Percentiles rank a stretch among this genome's conserved stretches.
Conservation (phyloP, 768 basidiomycete species). For the Phaffia australis region DNA sequence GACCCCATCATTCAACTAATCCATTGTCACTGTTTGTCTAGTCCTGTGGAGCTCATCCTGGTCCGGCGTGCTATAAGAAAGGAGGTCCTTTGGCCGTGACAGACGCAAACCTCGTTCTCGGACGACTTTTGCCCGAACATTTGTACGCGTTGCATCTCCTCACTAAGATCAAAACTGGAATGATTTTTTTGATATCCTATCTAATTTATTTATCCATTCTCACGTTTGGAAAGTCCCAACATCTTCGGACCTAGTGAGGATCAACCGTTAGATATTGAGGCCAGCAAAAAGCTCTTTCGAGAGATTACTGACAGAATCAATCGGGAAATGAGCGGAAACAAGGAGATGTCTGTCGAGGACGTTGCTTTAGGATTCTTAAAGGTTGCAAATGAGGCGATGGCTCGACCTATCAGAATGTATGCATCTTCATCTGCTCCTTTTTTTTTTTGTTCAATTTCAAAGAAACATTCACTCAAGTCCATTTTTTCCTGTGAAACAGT, state of each 20-base stretch:
- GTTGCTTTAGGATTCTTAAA: slow-evolving; percentile 29
- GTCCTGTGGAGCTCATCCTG: slow-evolving; percentile 24
- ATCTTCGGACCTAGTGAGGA: slow-evolving; percentile 30
- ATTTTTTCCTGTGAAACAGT: background rate
- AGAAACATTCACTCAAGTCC: background rate
- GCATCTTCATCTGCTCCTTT: background rate
- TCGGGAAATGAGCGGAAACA: slow-evolving; percentile 10
- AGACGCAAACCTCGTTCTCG: slow-evolving; percentile 34
- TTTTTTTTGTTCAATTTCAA: background rate
- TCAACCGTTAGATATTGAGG: slow-evolving; percentile 26
- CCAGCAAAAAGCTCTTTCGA: slow-evolving; percentile 23
- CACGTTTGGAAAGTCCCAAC: background rate
- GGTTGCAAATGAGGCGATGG: slow-evolving; percentile 31
- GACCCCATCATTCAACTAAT: background rate
- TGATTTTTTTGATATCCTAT: background rate
- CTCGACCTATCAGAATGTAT: slow-evolving; percentile 18
- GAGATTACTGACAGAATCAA: slow-evolving; percentile 27
- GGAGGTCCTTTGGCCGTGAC: slow-evolving; percentile 32
- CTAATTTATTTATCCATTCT: background rate
- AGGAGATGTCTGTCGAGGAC: slow-evolving; percentile 28
- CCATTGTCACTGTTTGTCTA: background rate
- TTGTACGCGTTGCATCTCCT: slow-evolving; percentile 21
- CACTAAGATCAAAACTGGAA: background rate
- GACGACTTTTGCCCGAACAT: slow-evolving; percentile 28
- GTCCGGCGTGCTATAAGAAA: slow-evolving; percentile 30